Evolutionary conservation across 768 basidiomycete species (phyloP).

Genomic region (Tulasnella sp.): DNA sequence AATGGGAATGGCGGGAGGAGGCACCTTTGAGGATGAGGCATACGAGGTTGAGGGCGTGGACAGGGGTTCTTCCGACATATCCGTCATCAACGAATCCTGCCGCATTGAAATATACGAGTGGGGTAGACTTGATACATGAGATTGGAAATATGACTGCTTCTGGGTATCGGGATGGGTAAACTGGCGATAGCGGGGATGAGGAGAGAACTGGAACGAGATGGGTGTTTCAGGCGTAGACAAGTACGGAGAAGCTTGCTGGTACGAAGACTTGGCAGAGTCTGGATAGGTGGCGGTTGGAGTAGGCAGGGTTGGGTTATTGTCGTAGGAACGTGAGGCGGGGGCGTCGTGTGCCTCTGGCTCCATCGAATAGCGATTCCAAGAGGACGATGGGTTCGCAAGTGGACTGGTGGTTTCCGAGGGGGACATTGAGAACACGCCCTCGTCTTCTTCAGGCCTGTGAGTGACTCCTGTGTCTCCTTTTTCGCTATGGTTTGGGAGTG

Average conservation of each 20-base stretch:
- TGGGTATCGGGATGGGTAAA: background rate
- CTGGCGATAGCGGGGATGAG: background rate
- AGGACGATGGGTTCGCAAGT: background rate
- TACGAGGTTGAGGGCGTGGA: constrained; percentile 7
- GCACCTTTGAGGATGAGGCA: constrained; percentile 2
- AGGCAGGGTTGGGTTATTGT: background rate
- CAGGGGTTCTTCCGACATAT: background rate
- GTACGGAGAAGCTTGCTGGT: background rate
- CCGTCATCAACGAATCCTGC: background rate
- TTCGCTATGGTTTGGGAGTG: background rate
- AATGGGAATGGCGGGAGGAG: too few species aligned
- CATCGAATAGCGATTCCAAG: background rate
- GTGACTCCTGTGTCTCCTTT: constrained; percentile 5
- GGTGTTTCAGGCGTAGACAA: constrained; percentile 7
- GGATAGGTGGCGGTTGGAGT: background rate
- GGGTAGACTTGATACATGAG: background rate
- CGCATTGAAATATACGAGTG: background rate
- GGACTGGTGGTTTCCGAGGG: background rate
- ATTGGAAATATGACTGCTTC: background rate
- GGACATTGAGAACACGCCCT: constrained; percentile 3
- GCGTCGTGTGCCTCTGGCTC: constrained; percentile 1
- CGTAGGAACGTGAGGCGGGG: background rate
- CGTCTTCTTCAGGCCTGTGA: background rate
- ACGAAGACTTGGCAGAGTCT: background rate
- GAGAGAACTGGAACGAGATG: constrained; percentile 14